Base-by-base conservation (phyloP, 345 rosid species). In the Gossypium anomalum region DNA sequence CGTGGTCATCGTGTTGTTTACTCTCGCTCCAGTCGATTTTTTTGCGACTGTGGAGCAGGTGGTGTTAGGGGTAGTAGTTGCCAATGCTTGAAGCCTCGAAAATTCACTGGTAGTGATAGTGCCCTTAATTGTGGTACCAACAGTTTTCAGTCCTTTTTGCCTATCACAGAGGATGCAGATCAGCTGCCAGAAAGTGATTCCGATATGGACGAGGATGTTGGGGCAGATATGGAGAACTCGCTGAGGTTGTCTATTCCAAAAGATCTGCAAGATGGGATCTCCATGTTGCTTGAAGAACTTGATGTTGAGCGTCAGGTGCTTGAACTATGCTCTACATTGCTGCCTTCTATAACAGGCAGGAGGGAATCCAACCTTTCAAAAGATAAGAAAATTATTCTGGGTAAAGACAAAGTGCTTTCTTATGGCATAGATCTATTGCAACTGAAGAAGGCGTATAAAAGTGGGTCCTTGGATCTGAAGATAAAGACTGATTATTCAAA, bases 21-120 rank as follows among this genome's bases (percentile, higher is more conserved):
- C 83, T 95, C 99, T 82, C 89, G 99, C 61, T 88, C 89, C 17
- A 95, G 99, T 84, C 87, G 99, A 2, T 95, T 95, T 80, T 95
- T 95, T 80, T 95, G 99, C 44, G 99, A 95, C 83, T 95, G 99
- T 81, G 99, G 99, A 85, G 99, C 98, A 11, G 99, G 98, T 67
- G 99, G 99, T 82, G 98, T 91, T 74, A 90, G 95, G 84, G 97
- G 99, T 68, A 90, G 93, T 87, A 91, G 82, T 85, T 95, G 99
- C 75, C 98, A 91, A 75, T 93, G 99, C 83, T 85, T 93, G 88
- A 95, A 95, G 85, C 97, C 98, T 71, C 94, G 98, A 48, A 91
- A 95, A 84, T 89, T 86, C 80, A 88, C 83, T 76, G 92, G 89
- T 80, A 83, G 67, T 84, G 93, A 87, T 67, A 85, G 73, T 53